These are phyloP conservation scores for Lupinus albus DNA, from an alignment of 306 rosid species.

Conservation along the genomic window DNA sequence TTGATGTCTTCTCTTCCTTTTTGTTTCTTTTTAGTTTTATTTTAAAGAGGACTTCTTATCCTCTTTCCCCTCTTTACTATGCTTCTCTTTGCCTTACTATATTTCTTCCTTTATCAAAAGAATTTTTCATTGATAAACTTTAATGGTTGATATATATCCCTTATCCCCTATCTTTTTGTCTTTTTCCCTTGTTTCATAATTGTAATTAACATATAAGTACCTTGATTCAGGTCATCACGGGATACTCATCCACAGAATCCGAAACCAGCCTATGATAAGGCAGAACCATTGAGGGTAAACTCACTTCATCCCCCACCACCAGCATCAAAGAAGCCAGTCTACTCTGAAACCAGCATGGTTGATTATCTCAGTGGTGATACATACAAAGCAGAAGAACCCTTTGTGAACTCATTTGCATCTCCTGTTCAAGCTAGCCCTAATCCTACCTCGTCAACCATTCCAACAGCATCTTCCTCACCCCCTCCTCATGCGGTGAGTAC, in stretches of 20 bases:
- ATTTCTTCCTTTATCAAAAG: not conserved
- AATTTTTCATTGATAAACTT: constrained; percentile 15
- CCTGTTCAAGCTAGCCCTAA: constrained; percentile 51
- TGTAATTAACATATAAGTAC: constrained; percentile 30
- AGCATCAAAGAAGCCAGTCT: constrained; percentile 65
- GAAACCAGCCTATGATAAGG: constrained; percentile 58
- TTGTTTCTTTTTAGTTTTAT: not conserved
- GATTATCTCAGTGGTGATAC: constrained; percentile 93
- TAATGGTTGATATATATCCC: not conserved
- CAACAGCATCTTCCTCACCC: constrained; percentile 50
- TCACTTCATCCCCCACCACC: constrained; percentile 87
- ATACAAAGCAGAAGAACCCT: constrained; percentile 63
- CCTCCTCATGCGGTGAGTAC: constrained; percentile 46
- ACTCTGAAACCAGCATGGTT: constrained; percentile 57
- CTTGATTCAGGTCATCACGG: constrained; percentile 68
- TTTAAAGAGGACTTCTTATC: too few relatives aligned
- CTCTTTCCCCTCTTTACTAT: not conserved
- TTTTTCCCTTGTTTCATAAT: constrained; percentile 15
- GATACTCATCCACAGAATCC: constrained; percentile 53
- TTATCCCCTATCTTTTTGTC: not conserved
- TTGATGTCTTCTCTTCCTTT: not conserved
- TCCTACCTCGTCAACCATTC: constrained; percentile 48
- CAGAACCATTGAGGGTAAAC: constrained; percentile 50
- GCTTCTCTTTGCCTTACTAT: not conserved
- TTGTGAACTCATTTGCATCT: constrained; percentile 43